Evolutionary conservation across 1,139 yeast genomes (phyloP), one percentile per base, ranked within the genome.

Genomic region (Scheffersomyces segobiensis): DNA sequence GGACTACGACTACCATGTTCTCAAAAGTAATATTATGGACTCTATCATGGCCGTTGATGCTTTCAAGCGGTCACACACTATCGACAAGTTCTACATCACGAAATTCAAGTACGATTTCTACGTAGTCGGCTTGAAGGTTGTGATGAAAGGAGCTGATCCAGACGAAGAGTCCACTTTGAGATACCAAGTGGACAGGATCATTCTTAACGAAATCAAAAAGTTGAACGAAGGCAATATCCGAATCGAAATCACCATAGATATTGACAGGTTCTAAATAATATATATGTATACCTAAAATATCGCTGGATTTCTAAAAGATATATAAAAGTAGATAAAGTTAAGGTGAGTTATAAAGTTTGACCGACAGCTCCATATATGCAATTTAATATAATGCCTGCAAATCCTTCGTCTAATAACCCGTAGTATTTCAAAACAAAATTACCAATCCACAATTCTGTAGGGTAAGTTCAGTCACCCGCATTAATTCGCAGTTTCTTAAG

Each of bases 111-210:
- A 86, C 67, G 82, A 80, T 57, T 72, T 87, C 5, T 85, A 79
- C 63, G 81, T 89, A 19, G 83, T 87, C 1, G 83, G 91, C 2
- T 63, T 88, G 49, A 80, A 77, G 57, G 64, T 89, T 8, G 70
- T 70, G 42, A 86, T 89, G 89, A 72, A 76, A 53, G 93, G 93
- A n/a, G 89, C 87, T 1, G 84, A 89, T 6, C 83, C 83, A 58
- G 91, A 88, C 59, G 92, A 88, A 58, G 95, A 89, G 67, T 73
- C 85, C 0, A 73, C 79, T 46, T 67, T 89, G 52, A 71, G 89
- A 56, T 80, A 81, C 62, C 87, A 88, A 56, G 75, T 86, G 1
- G 78, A 79, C 56, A 78, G 84, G 49, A 76, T 87, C 46, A 71
- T 88, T 5, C 74, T 72, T 53, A 71, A 65, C 19, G 73, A 71